Base-by-base conservation (phyloP, 1,284 basidiomycete genomes). In the Dichomitus squalens region DNA sequence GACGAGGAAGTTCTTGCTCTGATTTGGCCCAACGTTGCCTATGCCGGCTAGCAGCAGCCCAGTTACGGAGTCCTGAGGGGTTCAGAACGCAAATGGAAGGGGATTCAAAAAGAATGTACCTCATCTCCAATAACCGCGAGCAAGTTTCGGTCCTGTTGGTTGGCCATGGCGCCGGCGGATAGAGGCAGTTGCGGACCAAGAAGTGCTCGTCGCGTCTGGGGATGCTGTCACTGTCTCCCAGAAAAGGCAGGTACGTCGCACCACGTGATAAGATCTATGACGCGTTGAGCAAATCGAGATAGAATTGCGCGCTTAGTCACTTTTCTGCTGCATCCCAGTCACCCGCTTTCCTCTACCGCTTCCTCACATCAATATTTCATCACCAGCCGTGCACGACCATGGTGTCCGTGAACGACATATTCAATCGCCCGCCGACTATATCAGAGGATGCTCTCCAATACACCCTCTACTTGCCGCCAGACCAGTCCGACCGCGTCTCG, bases 101-200 rank as follows among this genome's bases (percentile, higher is more conserved):
- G 41, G n/a, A 23, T 1, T 1, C n/a, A 18, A 3, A 23, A 20
- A 20, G 46, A 4, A 14, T 50, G 31, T 66, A 95, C 95, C 80
- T 98, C 95, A 74, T 98, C 95, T 39, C 95, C 96, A 61, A 98
- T 97, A 67, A 95, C 93, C 29, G 95, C 95, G 49, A 98, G 83
- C 40, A 97, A 78, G 60, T 83, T 91, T 53, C 95, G 84, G 73
- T 95, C 93, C 75, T 93, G 93, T 39, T 85, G 78, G 59, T 79
- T 75, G 57, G 79, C 77, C 68, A 71, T 72, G 29, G 53, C 59
- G 55, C 29, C 12, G 43, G 35, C 40, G 23, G 23, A 23, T 21
- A 31, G 50, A 33, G 47, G 43, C 54, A 11, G 51, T 31, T 39
- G 21, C 21, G 38, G 39, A n/a, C 18, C 11, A 49, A 38, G 56